Evolutionary conservation across 306 rosid genomes (phyloP).

Genomic region (Fagus sylvatica): DNA sequence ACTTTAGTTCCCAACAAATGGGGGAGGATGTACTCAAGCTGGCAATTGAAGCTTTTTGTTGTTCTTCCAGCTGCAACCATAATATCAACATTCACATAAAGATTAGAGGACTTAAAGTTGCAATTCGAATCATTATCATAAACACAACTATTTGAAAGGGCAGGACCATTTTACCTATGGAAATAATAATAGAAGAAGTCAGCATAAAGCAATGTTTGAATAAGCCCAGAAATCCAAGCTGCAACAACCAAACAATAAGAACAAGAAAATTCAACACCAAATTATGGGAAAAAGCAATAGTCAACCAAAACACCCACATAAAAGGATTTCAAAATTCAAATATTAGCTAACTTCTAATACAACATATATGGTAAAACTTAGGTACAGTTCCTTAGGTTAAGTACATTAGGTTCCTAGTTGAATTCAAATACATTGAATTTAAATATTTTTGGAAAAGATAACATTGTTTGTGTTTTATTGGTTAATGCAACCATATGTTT

Average conservation of each 20-base stretch:
- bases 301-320: not conserved
- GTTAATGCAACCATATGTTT: too few species aligned
- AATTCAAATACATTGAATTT: too few species aligned
- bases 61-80: conserved; percentile 80
- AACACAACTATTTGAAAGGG: conserved; percentile 9
- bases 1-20: conserved; percentile 21
- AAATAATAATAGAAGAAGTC: conserved; percentile 92
- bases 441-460: too few species aligned
- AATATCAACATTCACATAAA: conserved; percentile 21
- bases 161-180: conserved; percentile 57
- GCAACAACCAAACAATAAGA: conserved; percentile 32
- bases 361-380: not conserved
- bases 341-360: not conserved
- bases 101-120: conserved; percentile 4
- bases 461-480: too few species aligned
- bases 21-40: conserved; percentile 48
- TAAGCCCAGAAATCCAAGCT: conserved; percentile 84
- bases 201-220: conserved; percentile 83
- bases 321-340: not conserved
- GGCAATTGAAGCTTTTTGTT: conserved; percentile 79
- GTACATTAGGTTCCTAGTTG: too few species aligned
- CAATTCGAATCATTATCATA: not conserved
- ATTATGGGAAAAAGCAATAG: not conserved
- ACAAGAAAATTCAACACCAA: conserved; percentile 3
- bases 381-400: too few species aligned